phyloP scores from a whole-genome alignment of 257 asterid genomes.

The Solanum pinnatisectum region DNA sequence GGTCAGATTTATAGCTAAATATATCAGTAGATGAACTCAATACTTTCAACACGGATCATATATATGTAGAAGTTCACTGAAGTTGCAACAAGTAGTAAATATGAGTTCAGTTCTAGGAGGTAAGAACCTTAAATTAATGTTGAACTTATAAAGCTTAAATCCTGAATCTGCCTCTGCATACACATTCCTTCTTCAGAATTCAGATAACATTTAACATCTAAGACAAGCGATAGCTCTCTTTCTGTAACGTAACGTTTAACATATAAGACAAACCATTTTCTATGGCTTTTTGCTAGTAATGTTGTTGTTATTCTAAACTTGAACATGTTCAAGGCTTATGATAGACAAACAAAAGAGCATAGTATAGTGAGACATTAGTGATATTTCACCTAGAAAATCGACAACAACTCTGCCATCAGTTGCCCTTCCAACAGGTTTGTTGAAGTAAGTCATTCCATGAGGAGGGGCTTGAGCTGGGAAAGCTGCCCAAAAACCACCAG shows the following conservation, averaged over 20 bases:
- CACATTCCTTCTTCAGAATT: background rate
- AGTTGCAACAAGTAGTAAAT: background rate
- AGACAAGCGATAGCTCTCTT: background rate
- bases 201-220: background rate
- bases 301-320: background rate
- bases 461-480: constrained; percentile 60
- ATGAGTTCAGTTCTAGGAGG: background rate
- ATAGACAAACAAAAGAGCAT: background rate
- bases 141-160: background rate
- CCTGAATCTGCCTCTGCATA: background rate
- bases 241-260: background rate
- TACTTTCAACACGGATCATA: background rate
- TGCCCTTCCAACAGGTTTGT: constrained; percentile 66
- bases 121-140: background rate
- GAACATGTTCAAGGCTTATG: background rate
- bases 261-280: background rate
- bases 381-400: constrained; percentile 61
- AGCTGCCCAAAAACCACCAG: constrained; percentile 79
- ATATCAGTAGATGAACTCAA: background rate
- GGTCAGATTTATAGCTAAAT: background rate
- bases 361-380: background rate
- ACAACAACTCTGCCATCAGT: constrained; percentile 71
- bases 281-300: background rate
- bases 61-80: background rate
- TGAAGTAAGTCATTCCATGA: constrained; percentile 71